phyloP scores from a whole-genome alignment of 2,329 filamentous ascomycete species.

The Colletotrichum theobromicola region DNA sequence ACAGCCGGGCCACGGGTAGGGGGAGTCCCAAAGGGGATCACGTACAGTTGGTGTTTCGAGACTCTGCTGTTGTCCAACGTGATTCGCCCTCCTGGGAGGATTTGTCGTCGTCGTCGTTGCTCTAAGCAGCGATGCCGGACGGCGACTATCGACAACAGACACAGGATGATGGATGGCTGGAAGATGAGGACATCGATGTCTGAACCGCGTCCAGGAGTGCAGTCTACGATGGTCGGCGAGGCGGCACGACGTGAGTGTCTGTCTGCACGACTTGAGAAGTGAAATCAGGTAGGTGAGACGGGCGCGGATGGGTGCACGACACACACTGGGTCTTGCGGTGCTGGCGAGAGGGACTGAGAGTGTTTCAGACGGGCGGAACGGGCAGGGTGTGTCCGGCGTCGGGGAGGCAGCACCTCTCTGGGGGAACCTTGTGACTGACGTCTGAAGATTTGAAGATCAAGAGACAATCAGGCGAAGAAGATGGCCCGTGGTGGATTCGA shows the following conservation, averaged over 20 bases:
- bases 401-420: constrained; percentile 10
- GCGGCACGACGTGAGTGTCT: background rate
- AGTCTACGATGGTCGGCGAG: constrained; percentile 1
- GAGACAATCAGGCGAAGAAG: constrained; percentile 25
- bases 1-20: constrained; percentile 37
- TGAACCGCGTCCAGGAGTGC: background rate
- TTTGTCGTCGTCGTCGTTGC: constrained; percentile 16
- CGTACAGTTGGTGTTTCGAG: constrained; percentile 50
- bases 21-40: constrained; percentile 37
- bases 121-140: background rate
- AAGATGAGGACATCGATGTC: constrained; percentile 9
- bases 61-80: constrained; percentile 28
- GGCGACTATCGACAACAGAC: background rate
- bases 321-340: constrained; percentile 15
- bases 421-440: constrained; percentile 18
- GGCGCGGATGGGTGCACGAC: constrained; percentile 18
- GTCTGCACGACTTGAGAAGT: background rate
- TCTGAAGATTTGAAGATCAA: constrained; percentile 26
- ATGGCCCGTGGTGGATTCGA: background rate
- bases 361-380: constrained; percentile 46
- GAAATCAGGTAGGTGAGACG: constrained; percentile 12
- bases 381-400: constrained; percentile 25
- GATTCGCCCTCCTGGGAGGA: constrained; percentile 23
- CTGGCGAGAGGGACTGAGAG: constrained; percentile 26
- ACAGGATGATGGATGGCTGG: background rate